Evolutionary conservation across 768 basidiomycete species (phyloP), one percentile per base, ranked within the genome.

Genomic region (Pisolithus sp.): DNA sequence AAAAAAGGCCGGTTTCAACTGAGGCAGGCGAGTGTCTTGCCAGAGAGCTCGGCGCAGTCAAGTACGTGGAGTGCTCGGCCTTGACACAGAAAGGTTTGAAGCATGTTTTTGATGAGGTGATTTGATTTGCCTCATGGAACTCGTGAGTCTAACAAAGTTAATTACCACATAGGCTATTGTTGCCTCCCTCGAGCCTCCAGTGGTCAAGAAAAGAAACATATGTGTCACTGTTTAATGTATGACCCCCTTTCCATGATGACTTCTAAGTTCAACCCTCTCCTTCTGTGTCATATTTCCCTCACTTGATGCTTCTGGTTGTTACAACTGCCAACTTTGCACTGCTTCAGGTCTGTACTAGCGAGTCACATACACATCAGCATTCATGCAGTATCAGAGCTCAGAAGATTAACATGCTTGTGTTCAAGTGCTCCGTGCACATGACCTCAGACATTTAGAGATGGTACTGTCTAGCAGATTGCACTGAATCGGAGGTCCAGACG

Each of bases 71-170:
- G 73, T 99, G 96, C 73, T 97, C 94, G 51, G 96, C 96, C 48
- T 73, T 99, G 77, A 99, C 95, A 60, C 96, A 99, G 80, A 93
- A 93, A 79, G 96, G 96, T 26, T 72, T 99, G 71, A 99, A 99
- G 88, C 98, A 98, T 70, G 96, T 99, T 56, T 99, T 99, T 68
- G 96, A 99, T 69, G 96, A 99, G 86, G 93, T 91, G 69, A 50
- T 12, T 48, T 41, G 43, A 28, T 23, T 48, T 46, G 48, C 48
- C 37, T 21, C 5, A 36, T 28, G 12, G 52, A 43, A 7, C 8
- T 54, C 28, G 44, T 17, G 30, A 46, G 20, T 26, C 26, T 26
- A 26, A 26, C 7, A 52, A 60, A 55, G 49, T 23, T 46, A 26
- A 54, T 28, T 52, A 39, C 2, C 20, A 2, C 54, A 38, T 67